phyloP scores from a whole-genome alignment of 352 stramenopile genomes.

The Blastocystis sp. region DNA sequence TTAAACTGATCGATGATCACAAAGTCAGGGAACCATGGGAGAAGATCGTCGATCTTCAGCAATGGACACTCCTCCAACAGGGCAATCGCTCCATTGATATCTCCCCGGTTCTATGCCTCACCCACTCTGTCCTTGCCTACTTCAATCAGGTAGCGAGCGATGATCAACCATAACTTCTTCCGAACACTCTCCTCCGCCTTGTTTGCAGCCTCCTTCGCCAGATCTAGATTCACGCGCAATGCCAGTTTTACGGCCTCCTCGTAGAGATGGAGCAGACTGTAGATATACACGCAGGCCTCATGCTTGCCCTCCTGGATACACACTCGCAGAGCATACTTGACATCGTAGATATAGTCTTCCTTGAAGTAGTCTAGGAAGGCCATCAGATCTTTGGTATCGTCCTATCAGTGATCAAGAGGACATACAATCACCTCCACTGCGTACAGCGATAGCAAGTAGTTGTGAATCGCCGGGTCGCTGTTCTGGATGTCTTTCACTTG shows the following conservation, averaged over 20 bases:
- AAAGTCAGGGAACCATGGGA: slow-evolving; percentile 88
- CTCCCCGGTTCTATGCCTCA: slow-evolving; percentile 71
- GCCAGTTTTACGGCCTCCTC: slow-evolving; percentile 82
- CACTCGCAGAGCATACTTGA: slow-evolving; percentile 81
- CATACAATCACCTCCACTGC: slow-evolving; percentile 64
- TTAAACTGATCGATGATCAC: slow-evolving; percentile 89
- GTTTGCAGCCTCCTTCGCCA: slow-evolving; percentile 84
- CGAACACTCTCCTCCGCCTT: slow-evolving; percentile 77
- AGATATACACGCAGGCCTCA: slow-evolving; percentile 85
- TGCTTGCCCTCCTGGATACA: slow-evolving; percentile 85
- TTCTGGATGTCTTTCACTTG: slow-evolving; percentile 80
- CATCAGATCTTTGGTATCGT: slow-evolving; percentile 77
- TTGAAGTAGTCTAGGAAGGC: slow-evolving; percentile 82
- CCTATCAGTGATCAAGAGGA: slow-evolving; percentile 65
- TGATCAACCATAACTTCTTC: slow-evolving; percentile 86
- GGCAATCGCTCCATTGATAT: slow-evolving; percentile 70
- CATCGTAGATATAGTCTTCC: slow-evolving; percentile 79
- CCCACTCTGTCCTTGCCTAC: slow-evolving; percentile 73
- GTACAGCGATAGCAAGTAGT: slow-evolving; percentile 82
- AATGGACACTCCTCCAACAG: slow-evolving; percentile 68
- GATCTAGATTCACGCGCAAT: slow-evolving; percentile 73
- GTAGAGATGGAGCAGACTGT: slow-evolving; percentile 82
- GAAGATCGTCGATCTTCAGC: slow-evolving; percentile 85
- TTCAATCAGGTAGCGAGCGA: slow-evolving; percentile 84
- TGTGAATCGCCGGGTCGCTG: slow-evolving; percentile 82